Conservation (phyloP, 345 rosid genomes). For the Brassica carinata region DNA sequence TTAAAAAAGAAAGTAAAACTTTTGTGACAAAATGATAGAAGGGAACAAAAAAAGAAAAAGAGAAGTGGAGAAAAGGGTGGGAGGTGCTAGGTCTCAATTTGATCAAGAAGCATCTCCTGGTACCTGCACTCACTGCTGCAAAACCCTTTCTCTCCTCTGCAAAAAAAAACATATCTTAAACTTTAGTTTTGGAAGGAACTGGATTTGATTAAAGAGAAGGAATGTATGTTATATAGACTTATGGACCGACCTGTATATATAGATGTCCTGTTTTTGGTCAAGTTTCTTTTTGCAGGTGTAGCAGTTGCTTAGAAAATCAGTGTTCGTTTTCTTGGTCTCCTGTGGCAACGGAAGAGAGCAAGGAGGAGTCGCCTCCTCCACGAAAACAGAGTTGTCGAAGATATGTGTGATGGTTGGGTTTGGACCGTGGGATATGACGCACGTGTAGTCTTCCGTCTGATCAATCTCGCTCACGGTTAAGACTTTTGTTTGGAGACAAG, state of each 20-base stretch:
- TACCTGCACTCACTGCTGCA: slow-evolving; percentile 79
- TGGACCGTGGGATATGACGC: slow-evolving; percentile 75
- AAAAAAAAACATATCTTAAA: background rate
- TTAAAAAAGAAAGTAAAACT: background rate
- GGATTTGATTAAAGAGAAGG: background rate
- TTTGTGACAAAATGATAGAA: slow-evolving; percentile 18
- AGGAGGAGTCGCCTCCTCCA: slow-evolving; percentile 43
- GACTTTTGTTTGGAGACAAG: slow-evolving; percentile 36
- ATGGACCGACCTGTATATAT: slow-evolving; percentile 68
- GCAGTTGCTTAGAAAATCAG: slow-evolving; percentile 28
- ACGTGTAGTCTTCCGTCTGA: slow-evolving; percentile 81
- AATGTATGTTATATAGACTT: too few relatives aligned
- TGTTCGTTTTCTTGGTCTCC: background rate
- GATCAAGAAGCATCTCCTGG: slow-evolving; percentile 73
- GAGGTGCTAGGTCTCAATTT: slow-evolving; percentile 33
- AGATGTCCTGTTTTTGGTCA: slow-evolving; percentile 49
- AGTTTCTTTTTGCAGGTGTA: slow-evolving; percentile 80
- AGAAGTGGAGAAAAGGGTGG: background rate
- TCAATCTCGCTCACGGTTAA: slow-evolving; percentile 62
- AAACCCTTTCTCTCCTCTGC: slow-evolving; percentile 90
- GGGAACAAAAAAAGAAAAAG: background rate
- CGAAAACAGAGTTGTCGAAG: slow-evolving; percentile 66
- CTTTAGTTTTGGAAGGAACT: slow-evolving; percentile 11
- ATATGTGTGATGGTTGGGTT: slow-evolving; percentile 82
- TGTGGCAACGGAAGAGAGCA: slow-evolving; percentile 5